These are phyloP conservation scores for Rhizoctonia solani DNA, from an alignment of 1,284 basidiomycete genomes.

Conservation along the genomic window DNA sequence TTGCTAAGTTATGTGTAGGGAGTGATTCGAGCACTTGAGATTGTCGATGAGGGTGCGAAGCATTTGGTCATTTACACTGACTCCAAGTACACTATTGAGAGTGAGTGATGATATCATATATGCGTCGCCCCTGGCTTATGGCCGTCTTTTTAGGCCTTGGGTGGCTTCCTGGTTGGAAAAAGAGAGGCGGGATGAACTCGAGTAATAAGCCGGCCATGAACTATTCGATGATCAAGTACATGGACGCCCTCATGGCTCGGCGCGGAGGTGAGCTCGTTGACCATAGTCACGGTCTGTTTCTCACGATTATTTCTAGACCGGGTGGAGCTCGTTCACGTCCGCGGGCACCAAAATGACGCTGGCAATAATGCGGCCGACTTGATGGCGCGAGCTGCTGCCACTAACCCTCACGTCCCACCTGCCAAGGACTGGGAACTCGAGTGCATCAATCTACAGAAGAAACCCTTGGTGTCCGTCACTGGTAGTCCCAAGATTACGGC, in stretches of 20 bases:
- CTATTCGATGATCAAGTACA: conserved; percentile 33
- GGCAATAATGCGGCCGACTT: conserved; percentile 19
- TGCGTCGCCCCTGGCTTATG: not conserved
- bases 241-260: conserved; percentile 7
- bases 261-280: no score
- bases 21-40: conserved; percentile 26
- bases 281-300: not conserved
- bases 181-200: conserved; percentile 16
- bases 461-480: not conserved
- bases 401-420: not conserved
- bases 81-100: conserved; percentile 11
- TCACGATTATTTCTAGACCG: not conserved
- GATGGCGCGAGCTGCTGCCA: not conserved
- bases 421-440: conserved; percentile 9
- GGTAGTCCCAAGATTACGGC: not conserved
- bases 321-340: conserved; percentile 1
- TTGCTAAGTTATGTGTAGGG: not conserved
- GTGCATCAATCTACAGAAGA: not conserved
- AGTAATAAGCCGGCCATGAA: conserved; percentile 17
- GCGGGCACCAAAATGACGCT: not conserved
- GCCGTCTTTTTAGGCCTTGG: conserved; percentile 1
- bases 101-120: not conserved
- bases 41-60: not conserved
- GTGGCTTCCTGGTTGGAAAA: conserved; percentile 36
- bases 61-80: conserved; percentile 13